Conservation (phyloP, 2,329 filamentous ascomycete species). For the Alternaria viburni region DNA sequence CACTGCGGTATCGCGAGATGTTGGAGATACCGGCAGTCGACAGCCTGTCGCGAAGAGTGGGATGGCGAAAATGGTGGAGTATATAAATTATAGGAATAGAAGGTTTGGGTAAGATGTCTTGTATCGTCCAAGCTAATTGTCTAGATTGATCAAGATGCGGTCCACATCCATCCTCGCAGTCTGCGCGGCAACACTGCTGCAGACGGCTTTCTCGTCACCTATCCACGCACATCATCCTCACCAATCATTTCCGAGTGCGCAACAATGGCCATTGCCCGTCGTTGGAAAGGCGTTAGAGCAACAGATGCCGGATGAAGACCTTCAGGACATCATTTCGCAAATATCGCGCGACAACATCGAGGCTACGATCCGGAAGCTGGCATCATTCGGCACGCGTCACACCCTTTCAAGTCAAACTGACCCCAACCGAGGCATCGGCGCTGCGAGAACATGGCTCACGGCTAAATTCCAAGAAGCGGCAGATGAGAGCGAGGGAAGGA, state of each 20-base stretch:
- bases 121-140: neutral
- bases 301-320: constrained; percentile 47
- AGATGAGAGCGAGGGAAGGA: constrained; percentile 52
- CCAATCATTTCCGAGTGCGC: constrained; percentile 17
- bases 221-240: constrained; percentile 17
- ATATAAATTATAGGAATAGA: neutral
- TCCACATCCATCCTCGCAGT: constrained; percentile 6
- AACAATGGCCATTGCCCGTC: constrained; percentile 46
- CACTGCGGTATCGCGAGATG: neutral
- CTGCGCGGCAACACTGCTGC: constrained; percentile 10
- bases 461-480: constrained; percentile 55
- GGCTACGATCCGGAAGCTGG: constrained; percentile 57
- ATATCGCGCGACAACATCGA: constrained; percentile 53
- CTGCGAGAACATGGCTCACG: constrained; percentile 61
- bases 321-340: constrained; percentile 45
- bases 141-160: constrained; percentile 16
- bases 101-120: neutral
- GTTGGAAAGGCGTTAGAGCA: constrained; percentile 40
- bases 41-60: constrained; percentile 4
- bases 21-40: constrained; percentile 18
- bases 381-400: constrained; percentile 61
- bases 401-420: constrained; percentile 60
- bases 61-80: constrained; percentile 7
- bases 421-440: constrained; percentile 59
- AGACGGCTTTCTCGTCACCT: constrained; percentile 13